phyloP scores from a whole-genome alignment of 225 moss, liverwort and hornwort species.

The Marchantia paleacea region DNA sequence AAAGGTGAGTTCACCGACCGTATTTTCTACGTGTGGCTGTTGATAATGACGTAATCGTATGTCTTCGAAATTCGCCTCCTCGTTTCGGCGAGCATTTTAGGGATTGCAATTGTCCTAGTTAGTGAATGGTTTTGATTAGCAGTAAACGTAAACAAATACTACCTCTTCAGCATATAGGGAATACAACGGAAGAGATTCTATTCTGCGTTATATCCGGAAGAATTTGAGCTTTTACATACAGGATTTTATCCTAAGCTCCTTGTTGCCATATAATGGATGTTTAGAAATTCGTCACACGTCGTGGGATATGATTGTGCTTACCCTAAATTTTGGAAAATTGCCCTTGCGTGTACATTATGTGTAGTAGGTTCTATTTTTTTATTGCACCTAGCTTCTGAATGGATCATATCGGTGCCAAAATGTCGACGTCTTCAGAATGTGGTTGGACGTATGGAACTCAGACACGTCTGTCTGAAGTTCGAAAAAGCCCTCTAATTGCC shows the following conservation, averaged over 20 bases:
- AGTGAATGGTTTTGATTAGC: neutral
- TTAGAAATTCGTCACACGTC: neutral
- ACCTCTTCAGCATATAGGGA: too few relatives aligned
- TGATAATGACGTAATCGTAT: neutral
- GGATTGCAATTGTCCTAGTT: neutral
- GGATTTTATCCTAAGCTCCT: neutral
- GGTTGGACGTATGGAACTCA: neutral
- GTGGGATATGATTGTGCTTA: neutral
- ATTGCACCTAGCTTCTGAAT: neutral
- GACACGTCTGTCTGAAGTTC: neutral
- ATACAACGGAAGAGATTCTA: neutral
- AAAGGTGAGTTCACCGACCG: slow-evolving; percentile 37
- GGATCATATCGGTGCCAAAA: too few relatives aligned
- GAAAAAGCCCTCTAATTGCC: neutral
- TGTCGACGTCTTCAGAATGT: neutral
- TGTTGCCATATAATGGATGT: neutral
- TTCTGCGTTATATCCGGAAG: neutral
- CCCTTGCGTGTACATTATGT: neutral
- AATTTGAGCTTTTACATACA: neutral
- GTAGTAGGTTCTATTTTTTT: neutral
- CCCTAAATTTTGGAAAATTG: neutral
- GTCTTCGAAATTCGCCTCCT: neutral
- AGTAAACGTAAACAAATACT: too few relatives aligned
- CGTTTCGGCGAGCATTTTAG: neutral
- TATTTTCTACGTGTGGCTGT: neutral